Conservation (phyloP, 208 protist species). For the Acanthamoeba royreba region DNA sequence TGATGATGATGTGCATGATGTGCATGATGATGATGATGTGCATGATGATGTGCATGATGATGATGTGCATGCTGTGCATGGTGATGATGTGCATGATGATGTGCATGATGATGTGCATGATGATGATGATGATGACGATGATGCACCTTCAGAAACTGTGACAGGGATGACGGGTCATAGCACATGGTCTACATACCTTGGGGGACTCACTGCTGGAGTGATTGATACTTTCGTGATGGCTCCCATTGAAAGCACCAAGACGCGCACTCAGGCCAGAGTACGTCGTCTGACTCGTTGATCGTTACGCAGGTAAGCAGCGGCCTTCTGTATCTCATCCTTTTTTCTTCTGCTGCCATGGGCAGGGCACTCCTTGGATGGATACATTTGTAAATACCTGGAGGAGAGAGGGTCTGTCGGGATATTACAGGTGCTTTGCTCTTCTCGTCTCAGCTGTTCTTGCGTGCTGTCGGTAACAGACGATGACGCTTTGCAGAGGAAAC, state of each 20-base stretch:
- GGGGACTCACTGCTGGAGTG: neutral
- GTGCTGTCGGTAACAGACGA: neutral
- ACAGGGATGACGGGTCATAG: neutral
- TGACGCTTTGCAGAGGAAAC: neutral
- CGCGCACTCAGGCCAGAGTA: neutral
- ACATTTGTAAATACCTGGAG: neutral
- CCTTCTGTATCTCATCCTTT: neutral
- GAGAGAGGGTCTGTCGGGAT: neutral
- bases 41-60: no score
- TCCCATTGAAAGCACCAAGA: conserved; percentile 1
- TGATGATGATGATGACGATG: neutral
- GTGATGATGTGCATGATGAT: no score
- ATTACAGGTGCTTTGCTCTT: neutral
- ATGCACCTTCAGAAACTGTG: neutral
- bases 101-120: no score
- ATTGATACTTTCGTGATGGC: conserved; percentile 16
- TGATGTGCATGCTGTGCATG: no score
- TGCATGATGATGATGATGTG: no score
- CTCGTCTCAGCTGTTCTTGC: neutral
- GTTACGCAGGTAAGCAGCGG: neutral
- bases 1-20: no score
- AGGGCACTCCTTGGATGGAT: neutral
- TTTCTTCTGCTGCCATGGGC: neutral
- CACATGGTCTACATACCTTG: neutral
- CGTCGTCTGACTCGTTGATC: neutral